Conservation (phyloP, 2,329 filamentous ascomycete genomes). For the Fusarium phyllophilum region DNA sequence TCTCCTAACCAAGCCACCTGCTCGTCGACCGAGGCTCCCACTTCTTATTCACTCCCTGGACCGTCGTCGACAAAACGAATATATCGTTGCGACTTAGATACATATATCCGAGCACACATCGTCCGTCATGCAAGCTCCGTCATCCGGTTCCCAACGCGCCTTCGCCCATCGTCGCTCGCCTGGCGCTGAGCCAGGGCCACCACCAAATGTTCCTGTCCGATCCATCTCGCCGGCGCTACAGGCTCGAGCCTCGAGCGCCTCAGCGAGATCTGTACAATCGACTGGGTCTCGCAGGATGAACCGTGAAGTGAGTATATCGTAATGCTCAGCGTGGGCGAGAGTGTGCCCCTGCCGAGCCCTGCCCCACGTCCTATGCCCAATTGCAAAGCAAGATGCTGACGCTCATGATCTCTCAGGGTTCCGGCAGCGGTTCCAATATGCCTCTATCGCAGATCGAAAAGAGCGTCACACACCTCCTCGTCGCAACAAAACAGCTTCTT, state of each 20-base stretch:
- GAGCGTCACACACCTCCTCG: constrained; percentile 95
- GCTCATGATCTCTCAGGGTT: constrained; percentile 46
- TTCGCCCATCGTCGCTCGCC: constrained; percentile 70
- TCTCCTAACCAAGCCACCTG: not conserved
- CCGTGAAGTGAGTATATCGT: constrained; percentile 47
- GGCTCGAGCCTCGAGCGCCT: constrained; percentile 72
- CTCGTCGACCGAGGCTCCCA: not conserved
- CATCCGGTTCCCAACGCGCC: constrained; percentile 58
- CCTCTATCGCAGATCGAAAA: constrained; percentile 97
- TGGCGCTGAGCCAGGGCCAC: constrained; percentile 68
- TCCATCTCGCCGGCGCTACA: constrained; percentile 72
- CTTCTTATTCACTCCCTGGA: not conserved
- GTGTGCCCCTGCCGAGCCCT: constrained; percentile 36
- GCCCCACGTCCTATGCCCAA: constrained; percentile 31
- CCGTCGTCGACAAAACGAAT: not conserved
- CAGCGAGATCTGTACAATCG: constrained; percentile 68
- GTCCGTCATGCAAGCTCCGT: constrained; percentile 37
- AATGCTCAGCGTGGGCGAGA: constrained; percentile 1
- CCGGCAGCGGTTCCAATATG: constrained; percentile 73
- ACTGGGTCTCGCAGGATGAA: constrained; percentile 47
- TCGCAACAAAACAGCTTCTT: constrained; percentile 96
- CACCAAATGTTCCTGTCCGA: constrained; percentile 64
- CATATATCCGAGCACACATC: constrained; percentile 8
- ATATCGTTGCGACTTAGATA: constrained; percentile 8
- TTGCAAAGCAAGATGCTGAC: constrained; percentile 40